Base-by-base conservation (phyloP, 805 yeast species). In the Pichia pseudocactophila region DNA sequence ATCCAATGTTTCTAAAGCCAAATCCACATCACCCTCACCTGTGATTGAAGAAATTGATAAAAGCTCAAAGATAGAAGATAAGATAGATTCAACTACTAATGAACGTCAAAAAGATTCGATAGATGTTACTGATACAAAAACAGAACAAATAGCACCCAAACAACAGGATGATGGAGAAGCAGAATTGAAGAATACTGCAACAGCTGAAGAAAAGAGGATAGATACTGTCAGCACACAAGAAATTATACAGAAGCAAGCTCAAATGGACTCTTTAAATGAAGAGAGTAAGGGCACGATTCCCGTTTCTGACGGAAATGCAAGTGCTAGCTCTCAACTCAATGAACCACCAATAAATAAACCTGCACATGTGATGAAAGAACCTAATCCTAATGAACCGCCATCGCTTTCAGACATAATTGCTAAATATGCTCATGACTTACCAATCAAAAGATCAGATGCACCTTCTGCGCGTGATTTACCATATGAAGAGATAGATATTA, bases 401-500 rank as follows among this genome's bases (percentile, higher is more conserved):
- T 56, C 62, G 2, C 45, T 62, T 7, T 47, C 61, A 1, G 45
- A 58, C 2, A 40, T 63, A 45, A 59, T 64, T 22, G 54, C 52
- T 20, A 48, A 54, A 9, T 62, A 54, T 36, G 51, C 61, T 0
- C 34, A 50, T 3, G 48, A 47, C 10, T 27, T 36, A 8, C 44
- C 42, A 17, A 56, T 58, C 27, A 57, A 44, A 52, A 53, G 58
- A 44, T 56, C 52, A 6, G 63, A 57, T 35, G 57, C 50, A n/a
- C 49, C 44, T 35, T 45, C 62, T 5, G 51, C 50, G 16, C 52
- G 64, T 35, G 65, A 62, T 43, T 40, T 63, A 26, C 54, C 65
- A 34, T 56, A 63, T 19, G 55, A 62, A 15, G 63, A 66, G 39
- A 55, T 65, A 7, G 74, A 74, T 44, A 61, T 69, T 7, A 63